A percentile compares a stretch with the other conserved stretches of the same genome.
Evolutionary conservation across 257 asterid genomes (phyloP).

Genomic region (Primulina huaijiensis): DNA sequence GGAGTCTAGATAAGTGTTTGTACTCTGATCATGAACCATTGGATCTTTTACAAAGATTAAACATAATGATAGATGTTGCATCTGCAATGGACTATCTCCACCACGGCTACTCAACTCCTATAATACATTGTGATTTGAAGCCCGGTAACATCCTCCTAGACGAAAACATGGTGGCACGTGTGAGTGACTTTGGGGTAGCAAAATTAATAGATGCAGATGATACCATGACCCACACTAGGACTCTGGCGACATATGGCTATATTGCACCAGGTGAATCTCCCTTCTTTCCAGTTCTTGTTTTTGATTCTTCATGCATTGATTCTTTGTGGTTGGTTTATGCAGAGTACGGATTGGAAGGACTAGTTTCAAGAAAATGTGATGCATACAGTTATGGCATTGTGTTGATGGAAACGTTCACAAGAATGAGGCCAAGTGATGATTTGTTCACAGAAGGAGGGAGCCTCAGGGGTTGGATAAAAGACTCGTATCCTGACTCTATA

Average conservation of each 20-base stretch:
- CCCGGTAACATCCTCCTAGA: conserved; percentile 35
- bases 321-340: background rate
- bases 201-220: conserved; percentile 27
- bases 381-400: conserved; percentile 42
- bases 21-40: conserved; percentile 9
- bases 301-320: background rate
- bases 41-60: conserved; percentile 25
- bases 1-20: conserved; percentile 25
- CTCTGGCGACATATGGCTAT: conserved; percentile 32
- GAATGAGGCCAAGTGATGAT: conserved; percentile 36
- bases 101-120: conserved; percentile 25
- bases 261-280: conserved; percentile 31
- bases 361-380: conserved; percentile 41
- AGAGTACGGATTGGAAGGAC: conserved; percentile 51
- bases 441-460: conserved; percentile 28
- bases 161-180: conserved; percentile 29
- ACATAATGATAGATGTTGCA: conserved; percentile 32
- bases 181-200: conserved; percentile 36
- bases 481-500: conserved; percentile 17
- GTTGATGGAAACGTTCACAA: conserved; percentile 42
- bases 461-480: conserved; percentile 34
- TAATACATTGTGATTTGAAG: conserved; percentile 39
- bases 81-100: conserved; percentile 34
- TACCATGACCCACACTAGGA: conserved; percentile 21
- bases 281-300: background rate